These are phyloP conservation scores for Austropuccinia psidii DNA, from an alignment of 1,284 basidiomycete genomes.

Conservation along the genomic window DNA sequence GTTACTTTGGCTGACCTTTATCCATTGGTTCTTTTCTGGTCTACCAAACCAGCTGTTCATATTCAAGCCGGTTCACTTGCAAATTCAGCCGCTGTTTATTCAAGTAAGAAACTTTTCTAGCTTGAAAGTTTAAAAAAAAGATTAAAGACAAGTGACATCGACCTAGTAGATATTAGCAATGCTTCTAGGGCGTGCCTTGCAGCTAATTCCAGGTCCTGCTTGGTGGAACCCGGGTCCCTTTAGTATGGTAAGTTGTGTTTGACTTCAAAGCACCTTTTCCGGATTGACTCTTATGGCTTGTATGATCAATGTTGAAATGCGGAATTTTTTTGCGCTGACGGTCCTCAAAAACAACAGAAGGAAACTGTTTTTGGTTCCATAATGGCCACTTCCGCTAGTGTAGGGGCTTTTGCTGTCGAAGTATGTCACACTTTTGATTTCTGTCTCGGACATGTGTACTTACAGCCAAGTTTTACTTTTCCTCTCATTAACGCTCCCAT, in stretches of 20 bases:
- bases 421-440: neutral
- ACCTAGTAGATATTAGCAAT: slow-evolving; percentile 11
- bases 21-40: too few species aligned
- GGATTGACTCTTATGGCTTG: neutral
- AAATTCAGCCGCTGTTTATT: slow-evolving; percentile 20
- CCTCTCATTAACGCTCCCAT: neutral
- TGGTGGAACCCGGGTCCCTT: slow-evolving; percentile 34
- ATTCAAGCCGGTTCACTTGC: slow-evolving; percentile 34
- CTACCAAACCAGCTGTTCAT: slow-evolving; percentile 31
- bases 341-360: slow-evolving; percentile 3
- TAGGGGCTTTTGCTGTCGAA: slow-evolving; percentile 18
- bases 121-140: neutral
- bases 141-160: neutral
- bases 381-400: slow-evolving; percentile 23
- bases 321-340: too few species aligned
- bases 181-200: slow-evolving; percentile 14
- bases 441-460: neutral
- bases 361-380: slow-evolving; percentile 22
- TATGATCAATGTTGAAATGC: neutral
- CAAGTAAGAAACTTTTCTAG: slow-evolving; percentile 2
- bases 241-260: neutral
- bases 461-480: neutral
- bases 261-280: neutral
- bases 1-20: too few species aligned
- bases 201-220: slow-evolving; percentile 1